Conservation (phyloP, 371 early-diverging fungal species). For the Apophysomyces trapeziformis region DNA sequence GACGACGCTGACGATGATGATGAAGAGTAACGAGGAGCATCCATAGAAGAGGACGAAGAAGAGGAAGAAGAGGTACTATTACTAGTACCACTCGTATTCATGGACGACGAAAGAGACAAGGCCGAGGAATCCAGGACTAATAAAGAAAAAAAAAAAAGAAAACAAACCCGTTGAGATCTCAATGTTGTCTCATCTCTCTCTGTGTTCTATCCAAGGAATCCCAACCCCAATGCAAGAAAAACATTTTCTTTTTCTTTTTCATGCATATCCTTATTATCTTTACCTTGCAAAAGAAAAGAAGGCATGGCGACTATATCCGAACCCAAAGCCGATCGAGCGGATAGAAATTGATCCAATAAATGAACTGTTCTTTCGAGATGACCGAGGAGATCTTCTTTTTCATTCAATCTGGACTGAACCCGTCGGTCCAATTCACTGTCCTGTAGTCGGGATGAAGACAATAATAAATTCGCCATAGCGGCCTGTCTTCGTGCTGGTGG, state of each 20-base stretch:
- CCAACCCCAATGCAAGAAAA: background rate
- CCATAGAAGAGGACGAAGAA: too few species aligned
- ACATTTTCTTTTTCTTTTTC: constrained; percentile 10
- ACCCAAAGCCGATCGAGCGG: constrained; percentile 34
- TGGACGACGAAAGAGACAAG: too few species aligned
- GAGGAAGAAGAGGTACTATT: too few species aligned
- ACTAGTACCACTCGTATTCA: too few species aligned
- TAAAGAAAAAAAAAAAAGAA: too few species aligned
- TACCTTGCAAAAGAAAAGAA: constrained; percentile 38
- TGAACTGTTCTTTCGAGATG: constrained; percentile 39
- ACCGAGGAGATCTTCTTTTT: constrained; percentile 40
- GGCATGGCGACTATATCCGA: constrained; percentile 26
- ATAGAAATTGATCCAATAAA: constrained; percentile 41
- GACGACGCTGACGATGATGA: too few species aligned
- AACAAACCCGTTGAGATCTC: too few species aligned
- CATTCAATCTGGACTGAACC: constrained; percentile 32
- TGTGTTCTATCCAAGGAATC: too few species aligned
- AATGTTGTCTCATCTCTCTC: too few species aligned
- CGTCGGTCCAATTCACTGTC: constrained; percentile 30
- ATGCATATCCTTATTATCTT: background rate
- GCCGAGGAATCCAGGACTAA: too few species aligned
- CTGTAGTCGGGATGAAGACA: background rate
- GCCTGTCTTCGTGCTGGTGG: background rate
- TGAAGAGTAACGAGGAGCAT: too few species aligned
- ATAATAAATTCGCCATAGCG: background rate